Evolutionary conservation across 345 rosid species (phyloP).

Genomic region (Noccaea bulbosa): DNA sequence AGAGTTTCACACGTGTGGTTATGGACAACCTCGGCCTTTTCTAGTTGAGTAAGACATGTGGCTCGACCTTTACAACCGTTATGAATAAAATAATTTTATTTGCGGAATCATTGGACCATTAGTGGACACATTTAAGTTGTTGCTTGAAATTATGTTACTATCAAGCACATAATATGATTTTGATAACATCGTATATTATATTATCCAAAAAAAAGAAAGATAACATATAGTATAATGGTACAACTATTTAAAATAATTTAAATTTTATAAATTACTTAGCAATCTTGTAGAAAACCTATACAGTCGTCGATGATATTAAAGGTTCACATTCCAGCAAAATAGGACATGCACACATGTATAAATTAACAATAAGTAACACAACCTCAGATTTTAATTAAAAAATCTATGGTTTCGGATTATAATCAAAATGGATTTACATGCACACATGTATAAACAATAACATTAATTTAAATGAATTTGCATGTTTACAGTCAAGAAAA

Average conservation of each 20-base stretch:
- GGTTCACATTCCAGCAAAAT: not conserved
- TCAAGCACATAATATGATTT: not conserved
- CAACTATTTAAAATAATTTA: not conserved
- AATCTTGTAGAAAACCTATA: not conserved
- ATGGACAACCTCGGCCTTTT: slow-evolving; percentile 33
- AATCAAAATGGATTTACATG: not conserved
- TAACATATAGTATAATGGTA: not conserved
- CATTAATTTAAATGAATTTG: not conserved
- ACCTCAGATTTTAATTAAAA: no score
- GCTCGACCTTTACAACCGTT: slow-evolving; percentile 6
- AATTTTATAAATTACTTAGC: not conserved
- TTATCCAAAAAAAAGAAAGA: no score
- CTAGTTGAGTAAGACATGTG: slow-evolving; percentile 23
- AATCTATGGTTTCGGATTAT: not conserved
- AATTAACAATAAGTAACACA: no score
- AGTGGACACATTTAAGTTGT: slow-evolving; percentile 1
- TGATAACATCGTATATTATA: not conserved
- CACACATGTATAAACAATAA: not conserved
- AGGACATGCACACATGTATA: no score
- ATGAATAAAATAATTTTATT: slow-evolving; percentile 23
- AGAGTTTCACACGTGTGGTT: slow-evolving; percentile 35
- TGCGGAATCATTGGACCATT: slow-evolving; percentile 3
- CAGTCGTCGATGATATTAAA: not conserved
- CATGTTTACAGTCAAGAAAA: not conserved
- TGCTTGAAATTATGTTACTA: slow-evolving; percentile 7